Base-by-base conservation (phyloP, 1,284 basidiomycete species). In the Cutaneotrichosporon sp. region DNA sequence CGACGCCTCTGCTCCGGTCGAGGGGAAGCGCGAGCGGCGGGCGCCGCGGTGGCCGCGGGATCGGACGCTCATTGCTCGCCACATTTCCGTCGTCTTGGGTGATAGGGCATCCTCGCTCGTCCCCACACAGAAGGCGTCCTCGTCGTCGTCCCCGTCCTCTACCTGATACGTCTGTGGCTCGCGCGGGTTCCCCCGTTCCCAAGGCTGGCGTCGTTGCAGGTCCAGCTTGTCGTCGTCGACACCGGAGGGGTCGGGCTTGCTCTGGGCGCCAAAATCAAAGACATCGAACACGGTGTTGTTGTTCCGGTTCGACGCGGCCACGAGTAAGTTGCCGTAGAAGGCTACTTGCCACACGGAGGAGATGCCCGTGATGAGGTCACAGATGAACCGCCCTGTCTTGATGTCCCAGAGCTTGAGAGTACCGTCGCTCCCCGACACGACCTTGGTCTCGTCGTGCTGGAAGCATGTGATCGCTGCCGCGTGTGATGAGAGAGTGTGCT, bases 321-420 rank as follows among this genome's bases (percentile, higher is more conserved):
- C 88, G 66, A 90, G 89, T 80, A 90, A 90, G 54, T 88, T 79
- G 0, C 89, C 88, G 71, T 92, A 88, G 72, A 94, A 94, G 25
- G 90, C 84, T 43, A 96, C 90, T 72, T 96, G 92, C 92, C 92
- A 96, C 16, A 97, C 92, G 16, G 88, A 90, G 14, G 84, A 87
- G 59, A 94, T 88, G 11, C 88, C 88, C 1, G 86, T 87, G 55
- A 96, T 78, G 55, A 97, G 77, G 72, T 96, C 92, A 35, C 89
- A 81, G 17, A 90, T 84, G 48, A 88, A 84, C 0, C 80, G 80
- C 24, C 92, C 91, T 53, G 90, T 87, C 42, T 84, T 79, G 55
- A 93, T 82, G 70, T 96, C 88, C 93, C 93, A 97, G 82, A 96
- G 87, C 79, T 96, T 96, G 61, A 97, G 79, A 37, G 88, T 90